These are phyloP conservation scores for Pseudohalonectria lignicola DNA, from an alignment of 2,329 filamentous ascomycete genomes.

Conservation along the genomic window DNA sequence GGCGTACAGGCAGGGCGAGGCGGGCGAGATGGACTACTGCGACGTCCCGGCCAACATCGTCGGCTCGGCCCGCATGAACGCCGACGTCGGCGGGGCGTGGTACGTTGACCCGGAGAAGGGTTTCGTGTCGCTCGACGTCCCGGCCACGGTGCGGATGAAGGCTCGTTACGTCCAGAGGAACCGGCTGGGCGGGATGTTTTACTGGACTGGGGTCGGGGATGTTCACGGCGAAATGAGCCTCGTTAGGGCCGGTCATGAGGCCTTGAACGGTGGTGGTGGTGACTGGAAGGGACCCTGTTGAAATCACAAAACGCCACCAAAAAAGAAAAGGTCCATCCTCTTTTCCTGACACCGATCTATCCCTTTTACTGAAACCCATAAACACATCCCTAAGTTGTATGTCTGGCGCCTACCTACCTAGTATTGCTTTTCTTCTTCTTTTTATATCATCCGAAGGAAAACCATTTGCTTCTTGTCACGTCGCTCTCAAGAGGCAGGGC, in stretches of 20 bases:
- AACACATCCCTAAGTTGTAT: too few species aligned
- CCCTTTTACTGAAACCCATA: too few species aligned
- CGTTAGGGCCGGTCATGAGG: constrained; percentile 47
- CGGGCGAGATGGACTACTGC: constrained; percentile 49
- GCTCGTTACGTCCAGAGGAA: constrained; percentile 44
- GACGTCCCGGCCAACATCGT: constrained; percentile 34
- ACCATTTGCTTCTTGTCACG: too few species aligned
- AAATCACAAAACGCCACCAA: background rate
- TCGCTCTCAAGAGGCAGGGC: too few species aligned
- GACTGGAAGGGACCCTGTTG: background rate
- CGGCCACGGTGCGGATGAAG: constrained; percentile 48
- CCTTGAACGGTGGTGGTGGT: constrained; percentile 23
- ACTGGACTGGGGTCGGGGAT: constrained; percentile 57
- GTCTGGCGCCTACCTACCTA: too few species aligned
- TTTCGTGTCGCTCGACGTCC: constrained; percentile 55
- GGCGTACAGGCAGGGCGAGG: constrained; percentile 24
- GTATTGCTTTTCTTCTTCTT: too few species aligned
- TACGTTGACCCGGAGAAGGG: constrained; percentile 35
- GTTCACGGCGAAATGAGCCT: constrained; percentile 39
- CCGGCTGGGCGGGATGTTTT: constrained; percentile 52
- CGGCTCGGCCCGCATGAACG: constrained; percentile 1
- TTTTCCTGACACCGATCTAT: background rate
- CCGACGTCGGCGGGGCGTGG: constrained; percentile 37
- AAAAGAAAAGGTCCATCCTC: background rate
- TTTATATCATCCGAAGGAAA: too few species aligned